Base-by-base conservation (phyloP, 2,329 filamentous ascomycete genomes). In the Phaeosphaeria sp. region DNA sequence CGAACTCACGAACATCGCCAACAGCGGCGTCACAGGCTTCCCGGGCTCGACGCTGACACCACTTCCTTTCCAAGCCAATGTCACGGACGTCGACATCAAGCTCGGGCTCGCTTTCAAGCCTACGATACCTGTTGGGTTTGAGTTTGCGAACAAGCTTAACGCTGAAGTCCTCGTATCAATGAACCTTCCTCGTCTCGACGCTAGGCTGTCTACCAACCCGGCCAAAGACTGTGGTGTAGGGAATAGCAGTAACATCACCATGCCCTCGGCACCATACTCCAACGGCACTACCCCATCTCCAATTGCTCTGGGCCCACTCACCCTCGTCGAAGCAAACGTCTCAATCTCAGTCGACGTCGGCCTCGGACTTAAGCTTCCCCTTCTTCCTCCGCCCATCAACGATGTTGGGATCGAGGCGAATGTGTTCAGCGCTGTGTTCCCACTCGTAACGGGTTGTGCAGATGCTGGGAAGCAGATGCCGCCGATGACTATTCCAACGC, bases 81-180 rank as follows among this genome's bases (percentile, higher is more conserved):
- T 68, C 36, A 68, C 69, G 15, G 65, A 72, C 39, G 53, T 72
- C 27, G 60, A 72, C 15, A 60, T 76, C 27, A 58, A 66, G 23
- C 58, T 77, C 20, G 62, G 66, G 42, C 56, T 70, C 18, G 72
- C 67, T 4, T 76, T 77, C 55, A 57, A 61, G 18, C 76, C 76
- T 4, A 64, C 67, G 33, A 69, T 78, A 27, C 73, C 75, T 7
- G 67, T 78, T 21, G 74, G 72, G 13, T 76, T 78, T 58, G 60
- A 69, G 25, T 75, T 78, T 58, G 55, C 71, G 46, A 61, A 69
- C 43, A 58, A 67, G 41, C 55, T 73, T 6, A 67, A 64, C 15
- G 70, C 68, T 23, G 63, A 70, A 30, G 68, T 74, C 13, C 64
- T 63, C 10, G 58, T 74, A 10, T 68, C 67, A 44, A 61, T 78